These are phyloP conservation scores for Chaetoscypha palmicola DNA, from an alignment of 2,329 filamentous ascomycete genomes.

Conservation along the genomic window DNA sequence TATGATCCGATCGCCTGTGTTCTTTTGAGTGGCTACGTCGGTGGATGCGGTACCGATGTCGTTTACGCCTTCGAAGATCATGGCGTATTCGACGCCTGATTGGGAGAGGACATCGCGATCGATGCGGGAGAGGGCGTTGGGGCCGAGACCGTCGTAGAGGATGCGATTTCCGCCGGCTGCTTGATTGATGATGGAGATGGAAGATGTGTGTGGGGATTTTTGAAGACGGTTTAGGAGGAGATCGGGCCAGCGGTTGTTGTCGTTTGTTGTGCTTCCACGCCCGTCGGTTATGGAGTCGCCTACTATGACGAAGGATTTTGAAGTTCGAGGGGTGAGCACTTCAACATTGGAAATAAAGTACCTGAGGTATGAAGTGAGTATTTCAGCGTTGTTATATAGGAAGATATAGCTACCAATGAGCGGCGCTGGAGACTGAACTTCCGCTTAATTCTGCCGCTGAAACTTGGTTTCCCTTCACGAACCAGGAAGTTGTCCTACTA, in stretches of 20 bases:
- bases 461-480: slow-evolving; percentile 51
- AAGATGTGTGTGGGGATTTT: slow-evolving; percentile 35
- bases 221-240: slow-evolving; percentile 47
- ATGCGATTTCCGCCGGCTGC: slow-evolving; percentile 64
- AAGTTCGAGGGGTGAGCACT: slow-evolving; percentile 41
- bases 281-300: slow-evolving; percentile 64
- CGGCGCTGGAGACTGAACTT: slow-evolving; percentile 25
- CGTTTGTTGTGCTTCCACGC: slow-evolving; percentile 52
- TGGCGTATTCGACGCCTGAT: slow-evolving; percentile 49
- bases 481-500: slow-evolving; percentile 55
- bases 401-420: slow-evolving; percentile 33
- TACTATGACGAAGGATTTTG: slow-evolving; percentile 46
- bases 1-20: slow-evolving; percentile 45
- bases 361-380: slow-evolving; percentile 30
- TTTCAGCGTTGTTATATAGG: not conserved
- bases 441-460: slow-evolving; percentile 40
- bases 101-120: slow-evolving; percentile 57
- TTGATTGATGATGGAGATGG: slow-evolving; percentile 55
- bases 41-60: slow-evolving; percentile 52
- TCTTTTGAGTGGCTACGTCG: slow-evolving; percentile 40
- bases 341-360: slow-evolving; percentile 57
- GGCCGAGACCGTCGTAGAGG: slow-evolving; percentile 54
- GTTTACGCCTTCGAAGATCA: slow-evolving; percentile 64
- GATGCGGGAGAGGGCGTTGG: slow-evolving; percentile 52
- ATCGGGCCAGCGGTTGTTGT: slow-evolving; percentile 56